Percentiles rank a stretch among this genome's conserved stretches.
Conservation (phyloP, 441 rosid genomes). For the Metrosideros polymorpha region DNA sequence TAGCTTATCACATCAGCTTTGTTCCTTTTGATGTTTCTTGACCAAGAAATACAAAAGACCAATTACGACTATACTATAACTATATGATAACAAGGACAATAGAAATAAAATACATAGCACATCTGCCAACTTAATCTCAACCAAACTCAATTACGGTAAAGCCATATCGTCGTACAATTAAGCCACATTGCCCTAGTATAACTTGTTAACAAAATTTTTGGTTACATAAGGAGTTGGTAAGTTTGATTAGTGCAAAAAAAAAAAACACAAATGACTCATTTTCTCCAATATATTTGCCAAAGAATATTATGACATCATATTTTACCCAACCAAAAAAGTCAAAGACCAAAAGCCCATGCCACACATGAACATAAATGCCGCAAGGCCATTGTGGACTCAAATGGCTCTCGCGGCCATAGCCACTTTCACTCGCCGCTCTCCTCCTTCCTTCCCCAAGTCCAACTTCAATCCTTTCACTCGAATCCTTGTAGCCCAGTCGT, state of each 20-base stretch:
- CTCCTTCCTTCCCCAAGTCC: background rate
- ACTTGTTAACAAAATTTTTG: background rate
- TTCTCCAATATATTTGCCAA: background rate
- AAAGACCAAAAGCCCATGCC: background rate
- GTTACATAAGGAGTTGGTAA: background rate
- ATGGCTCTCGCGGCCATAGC: background rate
- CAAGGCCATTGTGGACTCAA: background rate
- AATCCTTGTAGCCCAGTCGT: background rate
- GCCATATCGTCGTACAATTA: background rate
- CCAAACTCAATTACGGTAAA: too few species aligned
- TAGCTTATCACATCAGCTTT: too few species aligned
- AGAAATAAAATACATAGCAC: too few species aligned
- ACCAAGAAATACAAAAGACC: too few species aligned
- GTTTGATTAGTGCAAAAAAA: too few species aligned
- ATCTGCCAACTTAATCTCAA: too few species aligned
- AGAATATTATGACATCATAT: background rate
- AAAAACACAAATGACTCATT: background rate
- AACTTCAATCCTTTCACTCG: background rate
- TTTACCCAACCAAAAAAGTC: background rate
- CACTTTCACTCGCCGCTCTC: background rate
- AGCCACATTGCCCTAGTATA: fast-evolving
- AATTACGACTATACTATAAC: too few species aligned
- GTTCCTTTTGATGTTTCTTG: too few species aligned
- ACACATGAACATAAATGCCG: background rate
- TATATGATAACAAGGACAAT: too few species aligned